A percentile compares a stretch with the other conserved stretches of the same genome.
Evolutionary conservation across 164 flowering plant genomes (phyloP).

Genomic region (Piper longum): DNA sequence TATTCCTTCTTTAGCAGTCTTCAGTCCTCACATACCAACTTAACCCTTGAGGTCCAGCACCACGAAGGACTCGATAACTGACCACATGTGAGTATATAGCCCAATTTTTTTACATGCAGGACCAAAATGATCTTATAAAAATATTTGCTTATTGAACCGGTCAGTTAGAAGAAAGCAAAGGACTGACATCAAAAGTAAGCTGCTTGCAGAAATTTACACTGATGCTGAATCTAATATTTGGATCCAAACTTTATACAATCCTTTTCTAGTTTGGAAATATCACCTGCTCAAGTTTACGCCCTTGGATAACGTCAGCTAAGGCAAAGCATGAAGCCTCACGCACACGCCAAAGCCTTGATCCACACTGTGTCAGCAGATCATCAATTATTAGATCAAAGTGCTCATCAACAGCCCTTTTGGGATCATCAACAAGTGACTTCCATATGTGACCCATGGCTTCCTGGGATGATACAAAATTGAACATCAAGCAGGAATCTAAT

Average conservation of each 20-base stretch:
- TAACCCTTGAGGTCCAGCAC: no score
- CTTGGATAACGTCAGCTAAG: conserved; percentile 89
- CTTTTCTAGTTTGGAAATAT: neutral
- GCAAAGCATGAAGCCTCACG: conserved; percentile 97
- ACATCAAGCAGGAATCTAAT: neutral
- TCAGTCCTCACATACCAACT: no score
- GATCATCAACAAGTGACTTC: conserved; percentile 83
- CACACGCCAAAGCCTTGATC: conserved; percentile 96
- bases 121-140: no score
- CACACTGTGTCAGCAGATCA: conserved; percentile 73
- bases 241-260: neutral
- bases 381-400: conserved; percentile 65
- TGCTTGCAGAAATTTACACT: neutral
- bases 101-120: no score
- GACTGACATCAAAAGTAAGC: neutral
- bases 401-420: conserved; percentile 85
- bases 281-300: conserved; percentile 86
- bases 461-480: conserved; percentile 23
- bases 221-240: neutral
- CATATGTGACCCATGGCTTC: conserved; percentile 98
- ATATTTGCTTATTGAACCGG: no score
- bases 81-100: no score
- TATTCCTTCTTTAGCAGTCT: no score
- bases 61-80: no score
- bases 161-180: neutral